phyloP scores from a whole-genome alignment of 768 basidiomycete genomes.

The Daedalea quercina region DNA sequence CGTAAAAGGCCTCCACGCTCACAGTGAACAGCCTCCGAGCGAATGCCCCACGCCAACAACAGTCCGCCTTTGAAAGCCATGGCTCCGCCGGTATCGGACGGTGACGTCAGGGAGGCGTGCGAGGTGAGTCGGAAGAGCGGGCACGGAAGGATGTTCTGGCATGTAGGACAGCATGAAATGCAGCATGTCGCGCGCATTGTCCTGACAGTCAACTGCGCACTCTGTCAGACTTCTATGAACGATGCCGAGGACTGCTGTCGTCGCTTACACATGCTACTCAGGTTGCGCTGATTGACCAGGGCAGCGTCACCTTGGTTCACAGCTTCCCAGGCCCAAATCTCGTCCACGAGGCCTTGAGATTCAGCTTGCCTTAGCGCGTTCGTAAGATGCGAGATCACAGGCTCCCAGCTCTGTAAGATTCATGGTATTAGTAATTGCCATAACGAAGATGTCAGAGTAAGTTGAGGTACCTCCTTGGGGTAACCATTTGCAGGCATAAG shows the following conservation, averaged over 20 bases:
- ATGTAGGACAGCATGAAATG: constrained; percentile 68
- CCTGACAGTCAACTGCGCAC: constrained; percentile 66
- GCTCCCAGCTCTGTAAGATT: constrained; percentile 49
- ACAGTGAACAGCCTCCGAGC: constrained; percentile 74
- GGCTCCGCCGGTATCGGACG: constrained; percentile 31
- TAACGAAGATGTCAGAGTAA: not conserved
- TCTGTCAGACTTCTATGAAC: not conserved
- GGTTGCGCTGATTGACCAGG: constrained; percentile 50
- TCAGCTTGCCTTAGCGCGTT: constrained; percentile 20
- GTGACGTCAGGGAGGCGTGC: constrained; percentile 36
- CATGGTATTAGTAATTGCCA: constrained; percentile 33
- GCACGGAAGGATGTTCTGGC: constrained; percentile 29
- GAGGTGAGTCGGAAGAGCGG: constrained; percentile 47
- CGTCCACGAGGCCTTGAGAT: constrained; percentile 38
- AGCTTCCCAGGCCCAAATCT: constrained; percentile 79
- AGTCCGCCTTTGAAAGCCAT: constrained; percentile 45
- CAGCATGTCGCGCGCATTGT: constrained; percentile 70
- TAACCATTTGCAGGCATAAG: constrained; percentile 84
- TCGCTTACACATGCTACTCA: constrained; percentile 53
- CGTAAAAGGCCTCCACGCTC: no score
- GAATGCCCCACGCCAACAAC: constrained; percentile 78
- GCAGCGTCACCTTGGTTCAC: constrained; percentile 81
- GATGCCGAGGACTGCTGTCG: not conserved
- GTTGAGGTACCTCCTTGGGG: constrained; percentile 60
- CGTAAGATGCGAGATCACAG: constrained; percentile 51